phyloP scores from a whole-genome alignment of 208 protist genomes.

The Crithidia expoeki region DNA sequence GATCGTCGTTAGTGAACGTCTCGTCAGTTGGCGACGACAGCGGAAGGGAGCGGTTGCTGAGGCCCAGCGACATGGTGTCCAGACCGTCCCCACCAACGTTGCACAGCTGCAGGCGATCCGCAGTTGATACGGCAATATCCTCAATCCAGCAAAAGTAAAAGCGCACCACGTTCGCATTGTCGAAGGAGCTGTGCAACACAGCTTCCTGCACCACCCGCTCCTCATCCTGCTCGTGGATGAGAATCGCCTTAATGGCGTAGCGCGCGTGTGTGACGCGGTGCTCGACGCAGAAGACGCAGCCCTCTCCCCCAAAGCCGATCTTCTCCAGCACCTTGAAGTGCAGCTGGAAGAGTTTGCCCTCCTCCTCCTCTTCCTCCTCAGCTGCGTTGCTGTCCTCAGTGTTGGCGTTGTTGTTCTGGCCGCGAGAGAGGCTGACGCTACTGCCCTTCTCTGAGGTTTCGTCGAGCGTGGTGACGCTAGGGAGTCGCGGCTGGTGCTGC shows the following conservation, averaged over 20 bases:
- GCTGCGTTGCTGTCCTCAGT: neutral
- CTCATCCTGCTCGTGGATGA: constrained; percentile 66
- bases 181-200: constrained; percentile 81
- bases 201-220: constrained; percentile 72
- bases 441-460: constrained; percentile 21
- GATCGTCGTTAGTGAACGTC: neutral
- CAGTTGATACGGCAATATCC: constrained; percentile 48
- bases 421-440: constrained; percentile 19
- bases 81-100: constrained; percentile 47
- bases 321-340: constrained; percentile 77
- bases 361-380: constrained; percentile 33
- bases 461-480: constrained; percentile 22
- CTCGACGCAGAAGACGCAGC: constrained; percentile 82
- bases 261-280: constrained; percentile 66
- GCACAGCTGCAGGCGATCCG: constrained; percentile 57
- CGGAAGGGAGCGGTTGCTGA: constrained; percentile 18
- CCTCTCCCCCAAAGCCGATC: constrained; percentile 76
- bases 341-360: constrained; percentile 69
- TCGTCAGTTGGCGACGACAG: constrained; percentile 23
- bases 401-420: neutral
- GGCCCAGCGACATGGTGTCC: constrained; percentile 41
- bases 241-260: constrained; percentile 86
- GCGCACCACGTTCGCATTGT: constrained; percentile 81
- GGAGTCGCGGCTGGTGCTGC: constrained; percentile 10
- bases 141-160: constrained; percentile 91